Conservation (phyloP, 139 green algal species). For the Marvania coccoides region DNA sequence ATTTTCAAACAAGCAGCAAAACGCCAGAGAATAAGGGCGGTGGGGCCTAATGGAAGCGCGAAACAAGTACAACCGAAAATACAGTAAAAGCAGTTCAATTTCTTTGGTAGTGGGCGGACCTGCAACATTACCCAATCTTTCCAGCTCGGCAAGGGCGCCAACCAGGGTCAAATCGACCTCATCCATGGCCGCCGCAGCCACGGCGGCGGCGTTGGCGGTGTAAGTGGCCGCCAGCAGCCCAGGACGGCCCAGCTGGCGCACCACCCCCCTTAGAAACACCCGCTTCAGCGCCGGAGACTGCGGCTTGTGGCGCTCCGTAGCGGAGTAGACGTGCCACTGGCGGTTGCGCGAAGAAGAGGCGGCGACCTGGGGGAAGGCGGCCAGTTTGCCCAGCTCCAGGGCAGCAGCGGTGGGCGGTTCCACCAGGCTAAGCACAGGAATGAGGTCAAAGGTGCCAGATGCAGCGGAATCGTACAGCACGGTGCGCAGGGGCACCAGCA, state of each 20-base stretch:
- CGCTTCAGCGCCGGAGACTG: conserved; percentile 49
- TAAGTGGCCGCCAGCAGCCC: conserved; percentile 65
- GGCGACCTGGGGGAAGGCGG: neutral
- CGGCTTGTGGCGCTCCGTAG: conserved; percentile 50
- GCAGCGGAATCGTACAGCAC: conserved; percentile 25
- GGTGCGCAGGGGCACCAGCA: conserved; percentile 41
- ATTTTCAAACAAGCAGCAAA: neutral
- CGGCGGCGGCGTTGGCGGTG: conserved; percentile 41
- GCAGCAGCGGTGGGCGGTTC: conserved; percentile 47
- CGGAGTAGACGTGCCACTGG: conserved; percentile 83
- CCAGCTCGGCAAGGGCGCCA: conserved; percentile 55
- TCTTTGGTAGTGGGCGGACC: neutral
- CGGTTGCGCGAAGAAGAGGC: conserved; percentile 77
- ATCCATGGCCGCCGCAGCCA: conserved; percentile 58
- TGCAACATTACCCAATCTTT: conserved; percentile 15
- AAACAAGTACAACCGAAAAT: neutral
- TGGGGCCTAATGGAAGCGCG: neutral
- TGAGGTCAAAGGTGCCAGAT: conserved; percentile 16
- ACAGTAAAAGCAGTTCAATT: neutral
- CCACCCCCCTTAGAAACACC: conserved; percentile 75
- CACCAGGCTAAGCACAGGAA: conserved; percentile 43
- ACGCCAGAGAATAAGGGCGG: neutral
- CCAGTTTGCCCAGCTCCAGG: conserved; percentile 77
- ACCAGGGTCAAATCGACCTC: conserved; percentile 69
- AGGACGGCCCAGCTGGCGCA: conserved; percentile 52